These are phyloP conservation scores for Bassia scoparia DNA, from an alignment of 148 eudicot species.

Conservation along the genomic window DNA sequence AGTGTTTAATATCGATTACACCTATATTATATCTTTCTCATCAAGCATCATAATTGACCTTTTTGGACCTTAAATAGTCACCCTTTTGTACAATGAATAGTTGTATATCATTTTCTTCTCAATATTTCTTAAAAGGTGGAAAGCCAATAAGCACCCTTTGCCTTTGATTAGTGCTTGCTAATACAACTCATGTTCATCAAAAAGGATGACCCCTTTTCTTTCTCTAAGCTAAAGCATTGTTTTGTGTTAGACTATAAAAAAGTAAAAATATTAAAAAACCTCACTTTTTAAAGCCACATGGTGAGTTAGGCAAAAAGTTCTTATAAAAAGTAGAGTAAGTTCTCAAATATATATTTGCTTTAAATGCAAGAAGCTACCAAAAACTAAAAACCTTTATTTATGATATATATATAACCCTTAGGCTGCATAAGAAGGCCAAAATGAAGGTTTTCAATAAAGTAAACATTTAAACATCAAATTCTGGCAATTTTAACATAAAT, in stretches of 20 bases:
- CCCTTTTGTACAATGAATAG: constrained; percentile 17
- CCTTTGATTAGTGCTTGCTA: constrained; percentile 36
- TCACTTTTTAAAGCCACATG: constrained; percentile 28
- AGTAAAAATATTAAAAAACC: not conserved
- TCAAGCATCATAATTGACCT: constrained; percentile 14
- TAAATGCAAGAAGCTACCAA: constrained; percentile 61
- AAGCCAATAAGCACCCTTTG: constrained; percentile 17
- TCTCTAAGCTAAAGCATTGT: not conserved
- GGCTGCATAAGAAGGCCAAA: too few species aligned
- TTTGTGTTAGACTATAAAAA: not conserved
- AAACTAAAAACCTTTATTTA: constrained; percentile 23
- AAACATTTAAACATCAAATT: too few species aligned
- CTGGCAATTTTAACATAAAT: too few species aligned
- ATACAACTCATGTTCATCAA: constrained; percentile 31
- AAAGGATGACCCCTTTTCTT: constrained; percentile 27
- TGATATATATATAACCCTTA: too few species aligned
- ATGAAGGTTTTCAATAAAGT: too few species aligned
- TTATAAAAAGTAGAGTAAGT: constrained; percentile 1
- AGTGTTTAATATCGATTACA: not conserved
- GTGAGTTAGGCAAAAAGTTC: constrained; percentile 1
- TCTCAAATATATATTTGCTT: constrained; percentile 49
- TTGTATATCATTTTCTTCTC: constrained; percentile 20
- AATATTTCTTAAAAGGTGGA: constrained; percentile 18
- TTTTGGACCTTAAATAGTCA: not conserved
- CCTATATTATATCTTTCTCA: not conserved